A percentile compares a stretch with the other conserved stretches of the same genome.
Evolutionary conservation across 495 filamentous ascomycete genomes (phyloP).

Genomic region (Hyphodiscus hymeniophilus): DNA sequence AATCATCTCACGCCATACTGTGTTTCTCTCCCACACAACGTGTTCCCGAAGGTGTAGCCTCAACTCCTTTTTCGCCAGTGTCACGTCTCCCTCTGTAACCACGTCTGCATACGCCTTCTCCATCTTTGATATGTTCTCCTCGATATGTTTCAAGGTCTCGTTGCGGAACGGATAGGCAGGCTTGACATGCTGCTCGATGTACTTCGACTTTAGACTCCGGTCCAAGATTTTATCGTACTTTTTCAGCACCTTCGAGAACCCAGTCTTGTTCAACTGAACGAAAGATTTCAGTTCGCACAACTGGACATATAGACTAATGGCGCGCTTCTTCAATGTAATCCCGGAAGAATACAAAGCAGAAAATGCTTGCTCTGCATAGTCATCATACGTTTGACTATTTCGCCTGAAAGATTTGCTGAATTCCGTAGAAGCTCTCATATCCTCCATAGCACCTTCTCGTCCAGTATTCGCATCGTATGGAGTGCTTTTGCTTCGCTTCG

Average conservation of each 20-base stretch:
- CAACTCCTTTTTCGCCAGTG: slow-evolving; percentile 70
- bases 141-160: slow-evolving; percentile 58
- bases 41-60: slow-evolving; percentile 90
- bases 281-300: slow-evolving; percentile 96
- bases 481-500: slow-evolving; percentile 29
- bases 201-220: slow-evolving; percentile 62
- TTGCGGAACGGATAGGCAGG: slow-evolving; percentile 67
- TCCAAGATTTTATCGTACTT: slow-evolving; percentile 98
- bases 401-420: slow-evolving; percentile 36
- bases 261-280: slow-evolving; percentile 91
- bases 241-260: slow-evolving; percentile 92
- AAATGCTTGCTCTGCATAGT: slow-evolving; percentile 66
- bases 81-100: slow-evolving; percentile 69
- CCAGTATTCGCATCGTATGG: slow-evolving; percentile 26
- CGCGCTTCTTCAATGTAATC: slow-evolving; percentile 84
- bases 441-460: slow-evolving; percentile 33
- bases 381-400: slow-evolving; percentile 52
- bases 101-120: slow-evolving; percentile 75
- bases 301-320: slow-evolving; percentile 78
- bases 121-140: slow-evolving; percentile 60
- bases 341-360: slow-evolving; percentile 66
- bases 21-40: slow-evolving; percentile 98
- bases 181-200: slow-evolving; percentile 64
- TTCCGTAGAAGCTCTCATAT: slow-evolving; percentile 49
- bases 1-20: slow-evolving; percentile 98